Percentiles rank a stretch among this genome's conserved stretches.
These are phyloP conservation scores for Magnaporthiopsis poae DNA, from an alignment of 2,329 filamentous ascomycete genomes.

Conservation along the genomic window DNA sequence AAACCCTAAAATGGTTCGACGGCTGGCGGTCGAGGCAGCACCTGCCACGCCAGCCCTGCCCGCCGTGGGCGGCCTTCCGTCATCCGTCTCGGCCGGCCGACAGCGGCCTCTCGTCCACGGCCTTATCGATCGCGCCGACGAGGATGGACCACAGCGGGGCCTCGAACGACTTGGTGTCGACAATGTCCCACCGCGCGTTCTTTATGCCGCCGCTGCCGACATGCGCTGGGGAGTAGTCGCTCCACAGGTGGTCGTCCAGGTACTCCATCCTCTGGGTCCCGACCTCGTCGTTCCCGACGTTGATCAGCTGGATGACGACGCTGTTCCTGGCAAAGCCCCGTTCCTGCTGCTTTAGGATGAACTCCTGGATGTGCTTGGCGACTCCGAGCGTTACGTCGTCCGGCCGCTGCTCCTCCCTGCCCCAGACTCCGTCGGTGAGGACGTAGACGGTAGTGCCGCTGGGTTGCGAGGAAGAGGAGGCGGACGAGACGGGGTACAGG, in stretches of 20 bases:
- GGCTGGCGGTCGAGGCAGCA: no score
- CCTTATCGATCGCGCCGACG: neutral
- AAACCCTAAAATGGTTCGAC: no score
- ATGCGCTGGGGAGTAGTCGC: no score
- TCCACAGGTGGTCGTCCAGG: slow-evolving; percentile 4
- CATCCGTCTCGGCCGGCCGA: no score
- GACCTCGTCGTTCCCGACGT: neutral
- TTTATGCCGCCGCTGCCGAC: neutral
- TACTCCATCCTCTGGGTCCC: neutral
- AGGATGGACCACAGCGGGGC: neutral
- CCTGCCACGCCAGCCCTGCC: no score
- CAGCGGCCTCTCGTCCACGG: neutral
- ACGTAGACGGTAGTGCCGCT: slow-evolving; percentile 7
- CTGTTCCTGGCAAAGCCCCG: neutral
- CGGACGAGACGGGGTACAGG: no score
- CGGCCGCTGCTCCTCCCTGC: neutral
- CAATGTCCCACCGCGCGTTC: neutral
- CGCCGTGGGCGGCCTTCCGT: no score
- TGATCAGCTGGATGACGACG: slow-evolving; percentile 5
- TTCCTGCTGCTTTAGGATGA: neutral
- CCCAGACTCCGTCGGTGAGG: slow-evolving; percentile 7
- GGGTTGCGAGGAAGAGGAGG: no score
- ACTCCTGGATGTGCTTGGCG: neutral
- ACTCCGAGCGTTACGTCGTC: neutral
- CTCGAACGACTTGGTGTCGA: neutral